Evolutionary conservation across 2,329 filamentous ascomycete species (phyloP), one percentile per base, ranked within the genome.

Genomic region (Mariannaea elegans): DNA sequence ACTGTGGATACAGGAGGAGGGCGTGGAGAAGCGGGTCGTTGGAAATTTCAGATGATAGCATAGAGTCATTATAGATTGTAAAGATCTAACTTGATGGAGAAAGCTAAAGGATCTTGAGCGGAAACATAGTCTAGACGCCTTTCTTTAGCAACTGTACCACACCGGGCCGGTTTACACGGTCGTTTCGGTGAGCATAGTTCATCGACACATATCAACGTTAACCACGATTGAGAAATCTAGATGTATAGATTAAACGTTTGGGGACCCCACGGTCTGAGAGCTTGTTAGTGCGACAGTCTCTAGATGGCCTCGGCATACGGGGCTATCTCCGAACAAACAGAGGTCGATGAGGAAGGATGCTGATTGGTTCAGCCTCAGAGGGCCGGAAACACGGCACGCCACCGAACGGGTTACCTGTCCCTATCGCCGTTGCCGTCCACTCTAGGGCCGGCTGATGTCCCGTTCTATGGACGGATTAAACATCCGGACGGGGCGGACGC

Each of bases 341-440:
- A 7, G 16, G 19, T 23, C 2, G 8, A 19, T 13, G 7, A n/a
- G 9, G 16, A 13, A 13, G 6, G 13, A 3, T 7, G n/a, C 2
- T 46, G 32, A 47, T 54, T 54, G 51, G 42, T 16, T 16, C 13
- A 6, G 31, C 7, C 8, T 12, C 8, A 10, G 14, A 34, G 29
- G 10, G 12, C 50, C 41, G 51, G 16, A 54, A 54, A 47, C 31
- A 47, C 51, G 51, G 51, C 51, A 54, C 51, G 23, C 32, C 10
- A 34, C 32, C 41, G 51, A 46, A 23, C 41, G 12, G n/a, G 24
- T 54, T 3, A n/a, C 24, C 23, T 45, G 14, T 29, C 14, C 14
- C 23, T 27, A 7, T 45, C 23, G 41, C 16, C 18, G 38, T 13
- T n/a, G 12, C 3, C 9, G 18, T 29, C 21, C 12, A 45, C 14